Conservation (phyloP, 2,329 filamentous ascomycete genomes). For the Arachnomyces sp. region DNA sequence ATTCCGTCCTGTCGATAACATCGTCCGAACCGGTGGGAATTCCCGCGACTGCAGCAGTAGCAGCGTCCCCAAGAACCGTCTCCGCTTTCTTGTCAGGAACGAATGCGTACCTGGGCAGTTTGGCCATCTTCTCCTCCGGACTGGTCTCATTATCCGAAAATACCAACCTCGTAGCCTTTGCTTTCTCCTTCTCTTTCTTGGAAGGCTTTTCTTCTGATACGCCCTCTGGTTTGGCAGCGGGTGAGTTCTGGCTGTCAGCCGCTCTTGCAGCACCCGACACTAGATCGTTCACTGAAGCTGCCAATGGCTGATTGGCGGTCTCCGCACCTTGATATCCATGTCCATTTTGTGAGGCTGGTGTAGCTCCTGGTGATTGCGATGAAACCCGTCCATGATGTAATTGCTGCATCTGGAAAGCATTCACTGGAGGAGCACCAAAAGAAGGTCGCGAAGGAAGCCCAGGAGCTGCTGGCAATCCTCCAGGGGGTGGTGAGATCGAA, state of each 20-base stretch:
- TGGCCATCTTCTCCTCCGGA: slow-evolving; percentile 83
- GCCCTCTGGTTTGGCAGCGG: slow-evolving; percentile 31
- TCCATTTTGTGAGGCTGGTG: slow-evolving; percentile 20
- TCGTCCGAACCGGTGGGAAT: slow-evolving; percentile 26
- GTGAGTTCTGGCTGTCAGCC: slow-evolving; percentile 31
- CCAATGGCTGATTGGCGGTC: slow-evolving; percentile 25
- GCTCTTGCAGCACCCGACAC: slow-evolving; percentile 42
- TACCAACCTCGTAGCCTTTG: slow-evolving; percentile 60
- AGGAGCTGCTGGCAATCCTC: slow-evolving; percentile 46
- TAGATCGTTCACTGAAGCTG: slow-evolving; percentile 44
- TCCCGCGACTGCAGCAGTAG: slow-evolving; percentile 26
- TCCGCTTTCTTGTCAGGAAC: slow-evolving; percentile 38
- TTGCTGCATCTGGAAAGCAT: slow-evolving; percentile 48
- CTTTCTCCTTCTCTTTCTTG: slow-evolving; percentile 59
- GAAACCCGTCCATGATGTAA: slow-evolving; percentile 46
- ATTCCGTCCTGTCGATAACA: slow-evolving; percentile 18
- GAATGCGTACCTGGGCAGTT: slow-evolving; percentile 66
- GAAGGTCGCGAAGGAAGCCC: slow-evolving; percentile 54
- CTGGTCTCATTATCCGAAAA: slow-evolving; percentile 73
- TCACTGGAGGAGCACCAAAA: slow-evolving; percentile 47
- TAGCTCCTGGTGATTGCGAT: slow-evolving; percentile 10
- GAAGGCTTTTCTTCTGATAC: slow-evolving; percentile 50
- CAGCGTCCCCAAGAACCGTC: slow-evolving; percentile 28
- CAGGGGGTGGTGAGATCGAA: slow-evolving; percentile 40
- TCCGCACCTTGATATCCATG: slow-evolving; percentile 18